Evolutionary conservation across 2,329 filamentous ascomycete species (phyloP).

Genomic region (Aspergillus sp.): DNA sequence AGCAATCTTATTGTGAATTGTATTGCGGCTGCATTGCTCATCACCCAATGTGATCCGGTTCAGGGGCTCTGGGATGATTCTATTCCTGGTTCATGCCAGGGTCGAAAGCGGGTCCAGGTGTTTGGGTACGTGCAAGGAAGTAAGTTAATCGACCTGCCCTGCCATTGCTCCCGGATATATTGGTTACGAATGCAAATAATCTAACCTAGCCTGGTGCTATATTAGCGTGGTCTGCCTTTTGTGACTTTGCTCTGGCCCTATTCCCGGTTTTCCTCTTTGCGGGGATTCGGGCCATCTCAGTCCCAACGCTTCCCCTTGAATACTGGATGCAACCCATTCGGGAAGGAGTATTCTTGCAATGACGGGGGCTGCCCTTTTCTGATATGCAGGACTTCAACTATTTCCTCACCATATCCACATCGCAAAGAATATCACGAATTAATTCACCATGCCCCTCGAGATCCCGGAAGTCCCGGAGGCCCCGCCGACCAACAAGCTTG

Average conservation of each 20-base stretch:
- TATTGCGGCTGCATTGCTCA: background rate
- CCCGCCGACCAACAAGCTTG: too few relatives aligned
- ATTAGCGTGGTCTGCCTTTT: background rate
- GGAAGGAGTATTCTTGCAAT: too few relatives aligned
- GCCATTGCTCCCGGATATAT: background rate
- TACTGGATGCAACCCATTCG: too few relatives aligned
- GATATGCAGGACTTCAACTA: too few relatives aligned
- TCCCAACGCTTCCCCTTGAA: background rate
- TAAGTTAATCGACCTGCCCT: background rate
- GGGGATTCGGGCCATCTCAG: background rate
- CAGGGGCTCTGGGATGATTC: background rate
- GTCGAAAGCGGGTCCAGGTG: background rate
- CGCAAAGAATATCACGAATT: too few relatives aligned
- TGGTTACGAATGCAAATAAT: too few relatives aligned
- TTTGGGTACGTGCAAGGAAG: background rate
- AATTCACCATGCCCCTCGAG: too few relatives aligned
- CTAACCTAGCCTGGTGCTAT: background rate
- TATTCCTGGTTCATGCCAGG: background rate
- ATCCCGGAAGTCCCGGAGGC: too few relatives aligned
- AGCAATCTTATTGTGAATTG: background rate
- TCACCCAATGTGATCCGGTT: background rate
- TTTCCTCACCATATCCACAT: too few relatives aligned
- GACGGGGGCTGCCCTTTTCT: too few relatives aligned
- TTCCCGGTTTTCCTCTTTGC: background rate
- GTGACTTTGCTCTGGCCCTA: background rate